Evolutionary conservation across 1,284 basidiomycete genomes (phyloP).

Genomic region (Somion occarium): DNA sequence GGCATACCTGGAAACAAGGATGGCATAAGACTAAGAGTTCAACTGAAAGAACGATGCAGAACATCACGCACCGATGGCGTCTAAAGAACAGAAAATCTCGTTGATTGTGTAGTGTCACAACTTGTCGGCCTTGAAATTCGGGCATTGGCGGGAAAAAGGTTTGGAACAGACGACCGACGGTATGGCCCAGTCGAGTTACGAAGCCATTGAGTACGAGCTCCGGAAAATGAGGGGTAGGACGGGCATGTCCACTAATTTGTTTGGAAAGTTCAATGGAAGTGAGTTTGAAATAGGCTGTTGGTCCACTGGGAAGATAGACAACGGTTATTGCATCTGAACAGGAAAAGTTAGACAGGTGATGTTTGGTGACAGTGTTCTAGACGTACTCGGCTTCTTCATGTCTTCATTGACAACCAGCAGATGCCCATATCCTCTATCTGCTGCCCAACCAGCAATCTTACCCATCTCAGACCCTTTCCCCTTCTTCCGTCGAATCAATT

Average conservation of each 20-base stretch:
- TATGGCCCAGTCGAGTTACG: slow-evolving; percentile 89
- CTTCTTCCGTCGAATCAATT: slow-evolving; percentile 88
- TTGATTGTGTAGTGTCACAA: slow-evolving; percentile 97
- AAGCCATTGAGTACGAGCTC: slow-evolving; percentile 97
- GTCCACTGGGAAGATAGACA: slow-evolving; percentile 87
- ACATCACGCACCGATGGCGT: slow-evolving; percentile 68
- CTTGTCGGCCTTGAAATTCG: slow-evolving; percentile 95
- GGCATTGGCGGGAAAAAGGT: slow-evolving; percentile 94
- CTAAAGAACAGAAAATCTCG: slow-evolving; percentile 98
- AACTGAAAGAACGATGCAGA: neutral
- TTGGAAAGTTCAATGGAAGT: slow-evolving; percentile 84
- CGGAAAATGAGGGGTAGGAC: slow-evolving; percentile 89
- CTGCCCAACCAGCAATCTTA: slow-evolving; percentile 91
- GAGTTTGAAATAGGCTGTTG: slow-evolving; percentile 95
- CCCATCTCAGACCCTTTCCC: slow-evolving; percentile 94
- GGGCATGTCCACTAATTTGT: slow-evolving; percentile 92
- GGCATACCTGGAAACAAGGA: slow-evolving; percentile 66
- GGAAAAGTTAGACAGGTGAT: slow-evolving; percentile 2
- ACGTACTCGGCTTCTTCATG: slow-evolving; percentile 86
- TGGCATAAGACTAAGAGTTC: neutral
- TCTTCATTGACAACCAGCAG: slow-evolving; percentile 95
- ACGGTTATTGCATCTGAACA: slow-evolving; percentile 91
- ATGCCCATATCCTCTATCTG: slow-evolving; percentile 83
- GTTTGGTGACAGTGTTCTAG: too few relatives aligned
- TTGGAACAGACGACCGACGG: slow-evolving; percentile 92